Evolutionary conservation across 1,139 yeast genomes (phyloP).

Genomic region (Blastobotrys capitulatus): DNA sequence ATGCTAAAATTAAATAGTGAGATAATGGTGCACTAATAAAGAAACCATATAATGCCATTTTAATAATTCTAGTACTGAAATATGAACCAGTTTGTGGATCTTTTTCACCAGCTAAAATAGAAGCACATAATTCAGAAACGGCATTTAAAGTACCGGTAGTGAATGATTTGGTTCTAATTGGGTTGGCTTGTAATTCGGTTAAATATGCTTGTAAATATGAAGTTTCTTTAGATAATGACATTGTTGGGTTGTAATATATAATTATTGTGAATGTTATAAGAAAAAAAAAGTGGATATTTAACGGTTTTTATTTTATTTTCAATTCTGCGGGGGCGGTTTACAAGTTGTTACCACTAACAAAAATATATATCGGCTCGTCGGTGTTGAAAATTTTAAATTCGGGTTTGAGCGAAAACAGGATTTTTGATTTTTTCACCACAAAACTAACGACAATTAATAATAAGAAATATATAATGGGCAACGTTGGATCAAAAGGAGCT

Average conservation of each 20-base stretch:
- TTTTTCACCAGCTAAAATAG: slow-evolving; percentile 35
- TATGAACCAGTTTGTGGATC: slow-evolving; percentile 34
- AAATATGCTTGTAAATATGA: slow-evolving; percentile 22
- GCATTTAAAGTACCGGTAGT: slow-evolving; percentile 37
- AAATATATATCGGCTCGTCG: not conserved
- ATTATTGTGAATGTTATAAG: not conserved
- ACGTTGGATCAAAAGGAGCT: slow-evolving; percentile 3
- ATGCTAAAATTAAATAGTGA: slow-evolving; percentile 42
- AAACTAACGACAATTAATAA: too few relatives aligned
- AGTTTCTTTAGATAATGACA: slow-evolving; percentile 15
- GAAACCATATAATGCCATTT: slow-evolving; percentile 71
- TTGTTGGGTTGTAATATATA: not conserved
- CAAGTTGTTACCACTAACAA: not conserved
- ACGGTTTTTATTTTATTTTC: not conserved
- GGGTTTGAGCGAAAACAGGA: not conserved
- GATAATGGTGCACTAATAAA: slow-evolving; percentile 68
- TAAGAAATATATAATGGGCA: slow-evolving; percentile 1
- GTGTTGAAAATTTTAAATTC: not conserved
- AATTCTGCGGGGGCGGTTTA: not conserved
- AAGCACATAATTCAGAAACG: slow-evolving; percentile 34
- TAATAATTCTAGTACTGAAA: slow-evolving; percentile 43
- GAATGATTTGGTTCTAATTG: slow-evolving; percentile 34
- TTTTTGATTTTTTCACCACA: not conserved
- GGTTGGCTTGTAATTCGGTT: slow-evolving; percentile 26
- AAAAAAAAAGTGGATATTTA: not conserved